Evolutionary conservation across 2,329 filamentous ascomycete species (phyloP), one percentile per base, ranked within the genome.

Genomic region (Fusarium virguliforme): DNA sequence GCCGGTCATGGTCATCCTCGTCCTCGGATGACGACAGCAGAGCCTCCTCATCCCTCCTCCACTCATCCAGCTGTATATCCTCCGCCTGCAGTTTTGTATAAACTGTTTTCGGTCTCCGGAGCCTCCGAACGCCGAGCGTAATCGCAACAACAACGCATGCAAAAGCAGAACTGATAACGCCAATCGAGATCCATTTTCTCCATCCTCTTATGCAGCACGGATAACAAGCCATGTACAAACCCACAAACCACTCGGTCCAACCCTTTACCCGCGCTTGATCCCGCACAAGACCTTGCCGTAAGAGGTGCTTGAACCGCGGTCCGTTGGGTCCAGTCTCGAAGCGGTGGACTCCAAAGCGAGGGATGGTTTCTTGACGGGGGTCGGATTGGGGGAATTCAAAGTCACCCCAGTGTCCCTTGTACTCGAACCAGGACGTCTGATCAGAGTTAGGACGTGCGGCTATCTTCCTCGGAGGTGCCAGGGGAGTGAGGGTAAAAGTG

Each of bases 51-150:
- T 76, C 72, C 26, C 63, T 53, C 15, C 57, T 30, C 0, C 71
- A 89, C 22, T 87, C 86, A 4, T 77, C 70, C 64, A 78, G 55
- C 13, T 40, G 59, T 38, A 78, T 77, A 46, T 77, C 75, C 4
- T 77, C 74, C 2, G 10, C 63, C 12, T 54, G 67, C 13, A 78
- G 13, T 32, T 59, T 75, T 3, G 26, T 74, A 41, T 78, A 78
- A 2, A 51, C 59, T 28, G 35, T 57, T 6, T 26, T 62, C 15
- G 56, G 67, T 13, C 48, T 71, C 62, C 60, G 67, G 3, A 67
- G 43, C 15, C 53, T 64, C 28, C 43, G 48, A 2, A 76, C 12
- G 6, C 46, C 64, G 32, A 67, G 56, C 6, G 57, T 59, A n/a
- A 71, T 34, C 2, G 41, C 67, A 2, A 76, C 15, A 0, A 70